Evolutionary conservation across 2,329 filamentous ascomycete species (phyloP).

Genomic region (Alternaria incomplexa): DNA sequence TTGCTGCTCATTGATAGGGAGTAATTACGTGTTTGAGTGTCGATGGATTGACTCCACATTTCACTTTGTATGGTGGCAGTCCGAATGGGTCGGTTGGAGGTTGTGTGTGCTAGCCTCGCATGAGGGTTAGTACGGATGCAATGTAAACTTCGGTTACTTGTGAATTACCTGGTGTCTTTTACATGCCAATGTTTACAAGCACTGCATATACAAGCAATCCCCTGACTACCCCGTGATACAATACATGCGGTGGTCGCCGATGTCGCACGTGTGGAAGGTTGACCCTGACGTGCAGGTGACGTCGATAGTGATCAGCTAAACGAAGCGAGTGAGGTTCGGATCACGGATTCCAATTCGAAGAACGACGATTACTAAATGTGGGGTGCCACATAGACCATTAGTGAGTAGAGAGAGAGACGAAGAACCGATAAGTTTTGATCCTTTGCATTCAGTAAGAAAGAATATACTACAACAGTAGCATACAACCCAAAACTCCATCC

Average conservation of each 20-base stretch:
- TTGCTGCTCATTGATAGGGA: not conserved
- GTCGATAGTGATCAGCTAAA: not conserved
- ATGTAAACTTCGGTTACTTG: not conserved
- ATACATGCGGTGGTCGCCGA: not conserved
- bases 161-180: not conserved
- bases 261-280: not conserved
- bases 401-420: not conserved
- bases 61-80: not conserved
- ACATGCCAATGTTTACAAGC: not conserved
- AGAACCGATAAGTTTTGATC: not conserved
- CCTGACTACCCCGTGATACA: not conserved
- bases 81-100: not conserved
- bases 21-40: not conserved
- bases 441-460: not conserved
- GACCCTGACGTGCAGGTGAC: not conserved
- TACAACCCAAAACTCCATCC: not conserved
- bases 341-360: too few species aligned
- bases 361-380: not conserved
- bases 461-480: not conserved
- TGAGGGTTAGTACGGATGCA: not conserved
- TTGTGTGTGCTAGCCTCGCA: not conserved
- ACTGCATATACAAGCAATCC: not conserved
- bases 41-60: not conserved
- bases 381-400: not conserved
- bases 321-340: too few species aligned